Evolutionary conservation across 305 asterid species (phyloP), one percentile per base, ranked within the genome.

Genomic region (Fraxinus paxiana): DNA sequence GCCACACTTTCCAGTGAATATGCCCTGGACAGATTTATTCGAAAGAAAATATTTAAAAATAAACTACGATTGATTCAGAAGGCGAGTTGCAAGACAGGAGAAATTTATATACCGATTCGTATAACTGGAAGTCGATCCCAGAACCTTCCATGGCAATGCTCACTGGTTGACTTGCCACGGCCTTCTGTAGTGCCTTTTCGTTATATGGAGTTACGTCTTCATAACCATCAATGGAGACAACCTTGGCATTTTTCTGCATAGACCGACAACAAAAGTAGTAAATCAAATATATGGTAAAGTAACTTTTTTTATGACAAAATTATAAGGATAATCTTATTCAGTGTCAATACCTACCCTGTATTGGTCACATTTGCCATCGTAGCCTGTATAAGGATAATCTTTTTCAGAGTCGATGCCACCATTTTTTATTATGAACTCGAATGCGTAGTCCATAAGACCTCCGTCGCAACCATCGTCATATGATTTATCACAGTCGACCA

Each of bases 91-190:
- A 63, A 65, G 22, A 17, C 18, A 79, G 85, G 54, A 43, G 6
- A 43, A 12, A 43, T 0, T 43, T 2, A 84, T 83, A 24, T 86
- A 94, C 98, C 37, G 92, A 90, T 30, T 73, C 77, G 79, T 95
- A 95, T 43, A 90, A 90, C 83, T 95, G 98, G 87, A 95, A 95
- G 86, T 85, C 98, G 63, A 86, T 76, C 26, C 97, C 92, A 51
- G 95, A 92, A 8, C 87, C 98, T 88, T 93, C 98, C 79, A 95
- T 91, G 74, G 98, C 94, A 80, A 95, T 88, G 48, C 91, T 87
- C 4, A 93, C 38, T 0, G 93, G 94, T 76, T 93, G 97, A 74
- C 34, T 77, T 0, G 94, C 95, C 0, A 72, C 92, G 0, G 97
- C 97, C 78, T 84, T 90, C 80, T 88, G 73, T 30, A 95, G 87